Conservation (phyloP, 208 protist genomes). For the Crithidia expoeki region DNA sequence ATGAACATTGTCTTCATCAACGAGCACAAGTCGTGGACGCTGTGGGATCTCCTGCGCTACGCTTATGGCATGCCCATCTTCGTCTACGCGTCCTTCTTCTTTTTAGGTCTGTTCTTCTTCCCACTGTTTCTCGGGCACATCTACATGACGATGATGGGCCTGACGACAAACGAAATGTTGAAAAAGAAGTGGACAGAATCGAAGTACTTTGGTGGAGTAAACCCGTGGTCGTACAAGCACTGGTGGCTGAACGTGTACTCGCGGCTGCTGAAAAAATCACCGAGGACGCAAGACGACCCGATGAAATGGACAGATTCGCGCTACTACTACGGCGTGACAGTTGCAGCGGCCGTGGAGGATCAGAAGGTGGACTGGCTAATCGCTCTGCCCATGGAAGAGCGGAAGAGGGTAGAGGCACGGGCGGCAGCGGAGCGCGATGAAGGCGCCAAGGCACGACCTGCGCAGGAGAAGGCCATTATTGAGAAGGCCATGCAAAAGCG, state of each 20-base stretch:
- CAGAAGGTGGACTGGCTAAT: constrained; percentile 47
- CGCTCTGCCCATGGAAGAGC: constrained; percentile 38
- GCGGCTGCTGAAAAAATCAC: constrained; percentile 30
- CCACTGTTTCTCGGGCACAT: constrained; percentile 40
- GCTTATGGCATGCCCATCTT: constrained; percentile 42
- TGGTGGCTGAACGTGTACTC: constrained; percentile 31
- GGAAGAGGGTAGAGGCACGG: constrained; percentile 30
- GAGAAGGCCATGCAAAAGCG: constrained; percentile 17
- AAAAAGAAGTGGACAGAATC: constrained; percentile 34
- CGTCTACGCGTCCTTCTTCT: constrained; percentile 40
- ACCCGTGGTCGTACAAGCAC: constrained; percentile 49
- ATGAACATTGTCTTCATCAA: constrained; percentile 35
- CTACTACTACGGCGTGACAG: constrained; percentile 54
- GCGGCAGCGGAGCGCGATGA: constrained; percentile 19
- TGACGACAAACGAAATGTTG: constrained; percentile 53
- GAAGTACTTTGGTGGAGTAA: constrained; percentile 49
- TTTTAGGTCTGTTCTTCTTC: constrained; percentile 51
- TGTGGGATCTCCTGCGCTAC: constrained; percentile 20
- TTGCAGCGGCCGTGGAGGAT: constrained; percentile 47
- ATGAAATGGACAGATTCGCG: constrained; percentile 37
- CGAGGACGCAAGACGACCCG: constrained; percentile 12
- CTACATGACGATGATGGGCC: constrained; percentile 42
- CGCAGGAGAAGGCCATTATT: constrained; percentile 25
- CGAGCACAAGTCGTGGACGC: constrained; percentile 24
- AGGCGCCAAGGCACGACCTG: constrained; percentile 17